Percentiles rank a stretch among this genome's conserved stretches.
Conservation (phyloP, 2,329 filamentous ascomycete species). For the Hypoxylon sp. region DNA sequence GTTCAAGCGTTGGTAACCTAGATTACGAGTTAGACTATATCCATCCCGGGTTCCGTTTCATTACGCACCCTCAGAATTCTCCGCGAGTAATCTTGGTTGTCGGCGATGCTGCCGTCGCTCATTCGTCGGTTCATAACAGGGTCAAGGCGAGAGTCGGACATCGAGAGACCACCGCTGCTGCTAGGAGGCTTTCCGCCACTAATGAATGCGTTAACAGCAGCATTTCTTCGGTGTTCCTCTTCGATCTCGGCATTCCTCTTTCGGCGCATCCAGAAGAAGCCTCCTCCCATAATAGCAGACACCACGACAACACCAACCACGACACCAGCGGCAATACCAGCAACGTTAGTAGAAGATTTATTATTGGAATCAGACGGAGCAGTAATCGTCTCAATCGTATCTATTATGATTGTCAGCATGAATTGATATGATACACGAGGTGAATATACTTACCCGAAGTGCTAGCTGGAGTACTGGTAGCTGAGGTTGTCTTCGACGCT, state of each 20-base stretch:
- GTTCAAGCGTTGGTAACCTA: slow-evolving; percentile 55
- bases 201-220: slow-evolving; percentile 82
- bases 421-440: background rate
- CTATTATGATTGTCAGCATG: slow-evolving; percentile 16
- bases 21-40: slow-evolving; percentile 25
- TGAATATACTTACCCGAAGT: slow-evolving; percentile 36
- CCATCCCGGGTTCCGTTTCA: background rate
- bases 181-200: slow-evolving; percentile 72
- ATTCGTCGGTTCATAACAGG: slow-evolving; percentile 87
- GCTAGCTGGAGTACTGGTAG: slow-evolving; percentile 32
- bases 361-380: slow-evolving; percentile 48
- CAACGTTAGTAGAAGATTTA: slow-evolving; percentile 72
- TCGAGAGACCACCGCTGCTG: slow-evolving; percentile 75
- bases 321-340: slow-evolving; percentile 86
- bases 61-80: slow-evolving; percentile 88
- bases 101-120: slow-evolving; percentile 95
- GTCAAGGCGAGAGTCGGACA: slow-evolving; percentile 87
- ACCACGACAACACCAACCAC: slow-evolving; percentile 85
- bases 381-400: slow-evolving; percentile 35
- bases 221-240: slow-evolving; percentile 86
- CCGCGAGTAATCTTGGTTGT: slow-evolving; percentile 96
- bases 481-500: slow-evolving; percentile 32
- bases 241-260: slow-evolving; percentile 83
- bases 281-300: slow-evolving; percentile 73
- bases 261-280: slow-evolving; percentile 80